Base-by-base conservation (phyloP, 352 stramenopile genomes). In the Pythium biforme region DNA sequence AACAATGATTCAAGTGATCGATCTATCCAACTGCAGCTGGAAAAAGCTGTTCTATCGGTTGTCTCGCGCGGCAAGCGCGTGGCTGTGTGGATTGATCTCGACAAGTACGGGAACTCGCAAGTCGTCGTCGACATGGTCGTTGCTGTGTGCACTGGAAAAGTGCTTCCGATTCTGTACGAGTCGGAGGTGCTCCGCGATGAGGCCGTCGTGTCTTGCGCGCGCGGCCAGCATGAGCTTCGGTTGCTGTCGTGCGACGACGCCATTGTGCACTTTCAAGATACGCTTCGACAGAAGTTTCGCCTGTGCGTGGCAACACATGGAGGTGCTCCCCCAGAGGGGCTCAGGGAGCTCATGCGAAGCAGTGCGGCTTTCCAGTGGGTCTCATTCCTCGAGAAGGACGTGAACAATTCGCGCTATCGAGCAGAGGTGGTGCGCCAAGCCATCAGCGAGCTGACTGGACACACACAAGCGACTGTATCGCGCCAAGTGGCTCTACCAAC, bases 241-340 rank as follows among this genome's bases (percentile, higher is more conserved):
- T 25, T 83, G 19, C 52, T 79, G 25, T 75, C 72, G 1, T 70
- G 83, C 17, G 19, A 47, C 3, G 65, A 81, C 10, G 59, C 77
- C 0, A 40, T 78, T 43, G 33, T 27, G 3, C 64, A 80, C 25
- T 74, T 84, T 20, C 66, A 64, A 12, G 51, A 59, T 8, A 64
- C 68, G 10, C 40, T 86, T 4, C 62, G 70, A 25, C 51, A 67
- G 17, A 81, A 88, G 29, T 41, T 89, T 9, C 77, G 80, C 3
- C 25, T 89, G 0, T 84, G 73, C 15, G 40, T 89, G 19, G 55
- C 86, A 7, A 31, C n/a, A 20, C 45, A 46, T 19, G 40, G 88
- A 17, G 56, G 84, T 7, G 27, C n/a, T 19, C 45, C 33, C 17
- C 22, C 26, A 19, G 29, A 8, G 2, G 45, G 25, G n/a, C 31